Conservation (phyloP, 78 protist genomes). For the Bodo saltans region DNA sequence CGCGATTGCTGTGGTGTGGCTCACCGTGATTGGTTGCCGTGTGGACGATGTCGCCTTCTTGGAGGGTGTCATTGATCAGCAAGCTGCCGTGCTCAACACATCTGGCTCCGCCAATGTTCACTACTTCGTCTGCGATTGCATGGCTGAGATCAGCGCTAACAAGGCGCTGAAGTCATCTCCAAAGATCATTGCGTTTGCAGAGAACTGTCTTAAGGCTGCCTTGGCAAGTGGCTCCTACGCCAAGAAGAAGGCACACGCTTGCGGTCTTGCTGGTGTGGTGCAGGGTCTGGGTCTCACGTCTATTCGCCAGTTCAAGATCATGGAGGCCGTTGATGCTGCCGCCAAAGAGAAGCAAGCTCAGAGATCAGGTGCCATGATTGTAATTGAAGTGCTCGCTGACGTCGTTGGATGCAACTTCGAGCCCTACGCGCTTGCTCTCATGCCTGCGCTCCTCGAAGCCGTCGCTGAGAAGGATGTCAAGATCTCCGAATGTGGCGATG, state of each 20-base stretch:
- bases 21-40: not conserved
- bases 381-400: not conserved
- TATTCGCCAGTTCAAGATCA: not conserved
- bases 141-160: not conserved
- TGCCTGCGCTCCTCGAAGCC: conserved; percentile 69
- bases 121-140: not conserved
- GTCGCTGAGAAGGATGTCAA: conserved; percentile 67
- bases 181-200: not conserved
- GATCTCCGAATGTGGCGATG: conserved; percentile 64
- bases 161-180: not conserved
- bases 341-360: not conserved
- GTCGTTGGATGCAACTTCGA: conserved; percentile 54
- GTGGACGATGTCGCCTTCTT: not conserved
- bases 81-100: not conserved
- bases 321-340: not conserved
- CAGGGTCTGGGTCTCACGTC: not conserved
- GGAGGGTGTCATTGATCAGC: not conserved
- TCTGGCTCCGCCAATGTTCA: not conserved
- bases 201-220: not conserved
- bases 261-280: conserved; percentile 5
- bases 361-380: conserved; percentile 14
- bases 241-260: not conserved
- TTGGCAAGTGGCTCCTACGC: not conserved
- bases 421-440: conserved; percentile 75
- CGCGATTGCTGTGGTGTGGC: not conserved